These are phyloP conservation scores for Rhodotorula sp. DNA, from an alignment of 1,284 basidiomycete species.

Conservation along the genomic window DNA sequence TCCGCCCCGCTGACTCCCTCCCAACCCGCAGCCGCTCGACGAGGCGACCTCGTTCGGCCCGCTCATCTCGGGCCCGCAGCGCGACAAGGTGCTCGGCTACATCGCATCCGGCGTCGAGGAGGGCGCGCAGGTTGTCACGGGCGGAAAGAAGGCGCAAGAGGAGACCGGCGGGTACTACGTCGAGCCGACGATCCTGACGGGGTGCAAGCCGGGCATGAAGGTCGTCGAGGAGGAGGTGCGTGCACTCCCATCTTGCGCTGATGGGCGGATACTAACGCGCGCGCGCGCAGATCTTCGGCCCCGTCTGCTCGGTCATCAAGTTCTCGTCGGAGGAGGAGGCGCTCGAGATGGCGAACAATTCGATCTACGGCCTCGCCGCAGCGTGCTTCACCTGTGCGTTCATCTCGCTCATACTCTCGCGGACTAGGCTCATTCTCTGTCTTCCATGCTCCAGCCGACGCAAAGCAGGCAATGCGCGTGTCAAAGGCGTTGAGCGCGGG, in stretches of 20 bases:
- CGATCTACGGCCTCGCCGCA: slow-evolving; percentile 82
- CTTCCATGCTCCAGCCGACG: slow-evolving; percentile 58
- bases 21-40: slow-evolving; percentile 62
- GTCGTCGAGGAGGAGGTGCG: slow-evolving; percentile 49
- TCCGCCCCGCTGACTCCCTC: not conserved
- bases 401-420: not conserved
- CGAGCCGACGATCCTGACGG: slow-evolving; percentile 48
- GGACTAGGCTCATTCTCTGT: too few species aligned
- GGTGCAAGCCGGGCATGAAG: slow-evolving; percentile 53
- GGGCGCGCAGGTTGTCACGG: slow-evolving; percentile 76
- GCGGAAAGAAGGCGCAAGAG: slow-evolving; percentile 66
- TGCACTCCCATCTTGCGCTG: not conserved
- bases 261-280: not conserved
- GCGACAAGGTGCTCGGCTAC: slow-evolving; percentile 84
- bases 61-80: slow-evolving; percentile 63
- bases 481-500: slow-evolving; percentile 79
- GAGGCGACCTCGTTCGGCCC: slow-evolving; percentile 75
- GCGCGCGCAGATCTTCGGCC: slow-evolving; percentile 44
- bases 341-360: slow-evolving; percentile 76
- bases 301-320: slow-evolving; percentile 44
- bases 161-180: slow-evolving; percentile 51
- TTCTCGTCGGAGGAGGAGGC: slow-evolving; percentile 56
- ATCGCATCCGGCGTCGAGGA: slow-evolving; percentile 82
- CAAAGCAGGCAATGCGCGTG: slow-evolving; percentile 83
- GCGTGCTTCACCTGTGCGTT: slow-evolving; percentile 70